These are phyloP conservation scores for Azolla pinnata DNA, from an alignment of 75 land plant genomes.

Conservation along the genomic window DNA sequence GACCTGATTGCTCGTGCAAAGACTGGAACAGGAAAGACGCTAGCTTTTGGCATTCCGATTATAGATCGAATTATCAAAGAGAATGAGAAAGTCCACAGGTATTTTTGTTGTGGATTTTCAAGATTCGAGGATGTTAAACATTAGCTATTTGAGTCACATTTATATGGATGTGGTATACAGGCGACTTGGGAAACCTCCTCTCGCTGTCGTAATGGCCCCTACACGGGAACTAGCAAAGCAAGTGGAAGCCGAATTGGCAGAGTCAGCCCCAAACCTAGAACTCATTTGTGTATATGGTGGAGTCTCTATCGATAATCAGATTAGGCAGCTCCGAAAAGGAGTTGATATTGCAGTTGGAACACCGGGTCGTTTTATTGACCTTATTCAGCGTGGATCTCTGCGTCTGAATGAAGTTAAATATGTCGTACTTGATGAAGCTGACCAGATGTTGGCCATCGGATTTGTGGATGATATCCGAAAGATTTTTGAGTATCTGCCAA, in stretches of 20 bases:
- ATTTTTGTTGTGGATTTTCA: too few species aligned
- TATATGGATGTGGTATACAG: conserved; percentile 2
- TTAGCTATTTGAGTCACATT: too few species aligned
- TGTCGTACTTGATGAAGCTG: conserved; percentile 76
- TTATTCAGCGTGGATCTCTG: conserved; percentile 52
- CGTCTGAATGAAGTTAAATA: conserved; percentile 48
- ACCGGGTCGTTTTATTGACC: conserved; percentile 67
- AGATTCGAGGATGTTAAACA: too few species aligned
- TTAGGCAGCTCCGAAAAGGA: conserved; percentile 46
- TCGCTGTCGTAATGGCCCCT: conserved; percentile 37
- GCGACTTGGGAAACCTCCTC: conserved; percentile 29
- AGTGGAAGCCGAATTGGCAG: conserved; percentile 12
- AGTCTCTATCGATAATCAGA: conserved; percentile 48
- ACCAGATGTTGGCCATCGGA: conserved; percentile 70
- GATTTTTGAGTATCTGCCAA: conserved; percentile 42
- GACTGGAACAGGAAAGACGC: conserved; percentile 93
- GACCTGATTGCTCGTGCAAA: conserved; percentile 85
- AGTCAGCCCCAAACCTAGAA: conserved; percentile 40
- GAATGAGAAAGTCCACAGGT: conserved; percentile 23
- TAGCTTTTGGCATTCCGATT: conserved; percentile 95
- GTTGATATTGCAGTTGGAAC: conserved; percentile 89
- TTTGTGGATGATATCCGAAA: conserved; percentile 64
- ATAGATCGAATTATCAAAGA: conserved; percentile 35
- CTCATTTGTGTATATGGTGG: conserved; percentile 92
- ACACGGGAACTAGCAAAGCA: conserved; percentile 9